A percentile compares a stretch with the other conserved stretches of the same genome.
Evolutionary conservation across 345 rosid genomes (phyloP).

Genomic region (Barbarea vulgaris): DNA sequence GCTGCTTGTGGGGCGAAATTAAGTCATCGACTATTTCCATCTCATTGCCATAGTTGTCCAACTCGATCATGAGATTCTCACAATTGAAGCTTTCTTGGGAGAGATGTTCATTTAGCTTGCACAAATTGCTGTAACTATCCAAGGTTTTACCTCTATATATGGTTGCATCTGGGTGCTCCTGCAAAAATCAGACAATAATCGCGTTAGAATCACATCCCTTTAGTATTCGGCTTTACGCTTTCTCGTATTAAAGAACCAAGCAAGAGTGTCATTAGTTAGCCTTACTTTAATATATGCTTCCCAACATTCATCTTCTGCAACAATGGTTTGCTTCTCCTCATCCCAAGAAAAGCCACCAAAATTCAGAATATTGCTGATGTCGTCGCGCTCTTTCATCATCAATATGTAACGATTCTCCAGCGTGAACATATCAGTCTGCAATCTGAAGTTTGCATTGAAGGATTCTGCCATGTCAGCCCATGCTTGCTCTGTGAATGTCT

Average conservation of each 20-base stretch:
- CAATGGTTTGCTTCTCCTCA: conserved; percentile 53
- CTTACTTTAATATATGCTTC: conserved; percentile 63
- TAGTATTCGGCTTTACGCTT: background rate
- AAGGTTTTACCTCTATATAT: conserved; percentile 54
- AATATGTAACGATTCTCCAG: conserved; percentile 55
- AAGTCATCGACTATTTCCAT: conserved; percentile 39
- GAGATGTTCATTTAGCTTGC: conserved; percentile 53
- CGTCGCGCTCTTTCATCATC: conserved; percentile 68
- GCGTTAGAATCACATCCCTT: background rate
- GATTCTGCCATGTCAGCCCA: conserved; percentile 60
- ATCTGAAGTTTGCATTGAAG: conserved; percentile 57
- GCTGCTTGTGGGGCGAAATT: conserved; percentile 39
- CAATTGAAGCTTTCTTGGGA: conserved; percentile 35
- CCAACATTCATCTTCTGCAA: conserved; percentile 59
- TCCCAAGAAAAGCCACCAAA: conserved; percentile 64
- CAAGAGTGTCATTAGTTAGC: background rate
- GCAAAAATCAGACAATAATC: conserved; percentile 35
- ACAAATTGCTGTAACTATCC: conserved; percentile 48
- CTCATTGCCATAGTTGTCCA: conserved; percentile 35
- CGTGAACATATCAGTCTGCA: conserved; percentile 51
- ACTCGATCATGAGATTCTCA: conserved; percentile 40
- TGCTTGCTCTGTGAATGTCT: conserved; percentile 55
- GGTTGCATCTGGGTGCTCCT: conserved; percentile 67
- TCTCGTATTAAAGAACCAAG: background rate
- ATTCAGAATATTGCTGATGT: conserved; percentile 56